Evolutionary conservation across 305 asterid genomes (phyloP).

Genomic region (Plantago lanceolata): DNA sequence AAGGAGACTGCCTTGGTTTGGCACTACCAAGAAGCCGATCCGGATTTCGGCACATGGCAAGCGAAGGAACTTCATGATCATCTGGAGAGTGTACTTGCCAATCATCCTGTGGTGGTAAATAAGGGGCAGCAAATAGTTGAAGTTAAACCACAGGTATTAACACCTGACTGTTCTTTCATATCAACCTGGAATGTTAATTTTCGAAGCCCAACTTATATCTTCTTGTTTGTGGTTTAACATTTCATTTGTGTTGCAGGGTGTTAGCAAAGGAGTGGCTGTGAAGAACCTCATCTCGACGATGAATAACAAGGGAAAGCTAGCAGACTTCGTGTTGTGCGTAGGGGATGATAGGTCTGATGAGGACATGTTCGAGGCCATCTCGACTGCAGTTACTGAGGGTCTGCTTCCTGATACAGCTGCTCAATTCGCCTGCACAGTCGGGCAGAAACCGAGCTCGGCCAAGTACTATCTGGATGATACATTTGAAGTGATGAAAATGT

Average conservation of each 20-base stretch:
- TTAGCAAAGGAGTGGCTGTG: conserved; percentile 48
- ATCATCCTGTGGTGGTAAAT: conserved; percentile 77
- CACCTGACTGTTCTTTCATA: conserved; percentile 53
- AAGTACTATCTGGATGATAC: conserved; percentile 50
- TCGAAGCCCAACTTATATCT: too few relatives aligned
- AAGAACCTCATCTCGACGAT: conserved; percentile 26
- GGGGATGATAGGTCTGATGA: conserved; percentile 61
- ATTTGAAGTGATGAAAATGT: conserved; percentile 34
- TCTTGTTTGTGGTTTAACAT: too few relatives aligned
- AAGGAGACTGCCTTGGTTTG: conserved; percentile 80
- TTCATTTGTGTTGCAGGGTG: conserved; percentile 31
- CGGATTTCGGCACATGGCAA: conserved; percentile 84
- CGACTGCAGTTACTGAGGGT: conserved; percentile 29
- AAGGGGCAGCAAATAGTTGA: conserved; percentile 79
- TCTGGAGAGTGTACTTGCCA: conserved; percentile 79
- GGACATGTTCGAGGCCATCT: conserved; percentile 54
- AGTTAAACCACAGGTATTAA: conserved; percentile 86
- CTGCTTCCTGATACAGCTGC: conserved; percentile 41
- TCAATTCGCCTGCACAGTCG: conserved; percentile 53
- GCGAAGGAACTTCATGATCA: conserved; percentile 90
- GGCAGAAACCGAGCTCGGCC: conserved; percentile 53
- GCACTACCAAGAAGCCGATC: conserved; percentile 87
- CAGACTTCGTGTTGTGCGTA: conserved; percentile 50
- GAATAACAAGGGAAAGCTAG: conserved; percentile 33
- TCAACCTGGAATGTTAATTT: too few relatives aligned